Conservation (phyloP, 129 eudicot genomes). For the Tagetes erecta region DNA sequence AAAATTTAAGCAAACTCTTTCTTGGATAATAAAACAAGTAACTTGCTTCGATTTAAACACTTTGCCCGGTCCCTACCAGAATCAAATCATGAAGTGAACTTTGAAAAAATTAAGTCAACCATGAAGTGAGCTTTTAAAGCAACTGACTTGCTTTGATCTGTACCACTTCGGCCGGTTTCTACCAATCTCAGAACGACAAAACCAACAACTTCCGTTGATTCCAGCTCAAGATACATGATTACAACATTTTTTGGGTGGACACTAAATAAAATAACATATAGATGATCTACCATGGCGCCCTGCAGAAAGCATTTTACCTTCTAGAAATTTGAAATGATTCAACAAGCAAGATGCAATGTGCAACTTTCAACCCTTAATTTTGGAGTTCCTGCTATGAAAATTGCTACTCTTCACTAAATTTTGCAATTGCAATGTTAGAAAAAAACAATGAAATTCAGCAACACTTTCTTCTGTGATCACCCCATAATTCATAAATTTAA, state of each 20-base stretch:
- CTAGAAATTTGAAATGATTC: background rate
- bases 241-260: background rate
- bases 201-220: too few relatives aligned
- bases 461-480: slow-evolving; percentile 20
- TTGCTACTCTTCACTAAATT: slow-evolving; percentile 19
- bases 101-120: background rate
- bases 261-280: slow-evolving; percentile 15
- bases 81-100: background rate
- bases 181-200: too few relatives aligned
- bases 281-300: slow-evolving; percentile 23
- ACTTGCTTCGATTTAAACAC: too few relatives aligned
- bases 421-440: slow-evolving; percentile 20
- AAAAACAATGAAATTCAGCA: slow-evolving; percentile 28
- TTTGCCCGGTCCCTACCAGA: too few relatives aligned
- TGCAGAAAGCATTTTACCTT: slow-evolving; percentile 12
- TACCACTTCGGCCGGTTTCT: too few relatives aligned
- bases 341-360: slow-evolving; percentile 17
- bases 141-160: too few relatives aligned
- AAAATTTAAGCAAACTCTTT: too few relatives aligned
- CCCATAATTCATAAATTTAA: slow-evolving; percentile 32
- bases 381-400: slow-evolving; percentile 18
- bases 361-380: slow-evolving; percentile 10
- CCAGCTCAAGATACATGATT: too few relatives aligned
- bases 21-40: too few relatives aligned
- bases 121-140: background rate